Evolutionary conservation across 768 basidiomycete genomes (phyloP).

Genomic region (Mycena leptocephala): DNA sequence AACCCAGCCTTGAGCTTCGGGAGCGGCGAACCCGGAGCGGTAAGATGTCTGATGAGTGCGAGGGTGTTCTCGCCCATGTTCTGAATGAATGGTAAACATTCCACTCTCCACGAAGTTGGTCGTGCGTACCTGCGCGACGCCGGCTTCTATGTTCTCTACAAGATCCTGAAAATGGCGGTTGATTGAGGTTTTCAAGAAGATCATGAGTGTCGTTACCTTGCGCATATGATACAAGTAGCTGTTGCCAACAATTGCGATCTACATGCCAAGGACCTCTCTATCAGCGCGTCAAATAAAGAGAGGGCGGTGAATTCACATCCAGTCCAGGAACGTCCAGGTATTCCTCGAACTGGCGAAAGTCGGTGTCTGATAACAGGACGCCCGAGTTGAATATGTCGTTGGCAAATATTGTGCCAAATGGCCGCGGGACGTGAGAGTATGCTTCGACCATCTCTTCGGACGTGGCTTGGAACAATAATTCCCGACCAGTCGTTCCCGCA

Average conservation of each 20-base stretch:
- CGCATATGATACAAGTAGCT: constrained; percentile 96
- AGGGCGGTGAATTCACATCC: constrained; percentile 70
- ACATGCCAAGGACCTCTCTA: not conserved
- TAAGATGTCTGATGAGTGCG: constrained; percentile 83
- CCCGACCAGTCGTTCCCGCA: constrained; percentile 90
- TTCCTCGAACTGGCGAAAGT: constrained; percentile 94
- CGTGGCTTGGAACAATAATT: constrained; percentile 96
- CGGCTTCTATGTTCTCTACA: constrained; percentile 88
- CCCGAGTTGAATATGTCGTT: constrained; percentile 96
- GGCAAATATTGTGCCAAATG: constrained; percentile 91
- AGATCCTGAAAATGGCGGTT: constrained; percentile 67
- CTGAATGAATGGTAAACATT: constrained; percentile 52
- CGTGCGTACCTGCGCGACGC: constrained; percentile 74
- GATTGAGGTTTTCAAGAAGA: not conserved
- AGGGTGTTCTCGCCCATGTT: constrained; percentile 94
- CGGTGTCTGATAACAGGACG: constrained; percentile 92
- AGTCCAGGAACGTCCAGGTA: constrained; percentile 94
- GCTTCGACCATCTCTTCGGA: constrained; percentile 96
- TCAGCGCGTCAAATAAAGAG: constrained; percentile 21
- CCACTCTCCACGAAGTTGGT: constrained; percentile 7
- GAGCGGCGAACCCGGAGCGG: constrained; percentile 80
- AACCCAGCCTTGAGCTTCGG: constrained; percentile 58
- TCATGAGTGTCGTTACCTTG: constrained; percentile 60
- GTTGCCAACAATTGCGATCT: constrained; percentile 95
- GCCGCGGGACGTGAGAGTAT: constrained; percentile 88